A percentile compares a stretch with the other conserved stretches of the same genome.
Conservation (phyloP, 2,329 filamentous ascomycete genomes). For the Fusarium buxicola region DNA sequence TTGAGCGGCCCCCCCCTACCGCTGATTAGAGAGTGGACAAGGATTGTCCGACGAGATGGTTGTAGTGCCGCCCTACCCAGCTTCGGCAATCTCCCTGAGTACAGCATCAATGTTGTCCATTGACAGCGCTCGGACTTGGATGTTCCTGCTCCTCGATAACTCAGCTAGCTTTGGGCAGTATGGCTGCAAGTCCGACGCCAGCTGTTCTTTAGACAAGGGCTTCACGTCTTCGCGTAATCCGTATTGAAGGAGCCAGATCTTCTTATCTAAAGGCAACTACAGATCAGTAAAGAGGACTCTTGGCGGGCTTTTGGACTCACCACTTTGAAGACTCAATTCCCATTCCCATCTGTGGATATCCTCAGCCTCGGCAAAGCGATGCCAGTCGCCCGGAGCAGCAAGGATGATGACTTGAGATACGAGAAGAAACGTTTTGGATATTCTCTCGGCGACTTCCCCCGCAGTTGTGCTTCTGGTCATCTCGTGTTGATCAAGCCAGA, state of each 20-base stretch:
- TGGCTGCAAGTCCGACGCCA: background rate
- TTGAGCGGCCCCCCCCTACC: too few species aligned
- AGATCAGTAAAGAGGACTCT: background rate
- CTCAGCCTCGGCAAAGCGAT: slow-evolving; percentile 11
- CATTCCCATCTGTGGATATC: slow-evolving; percentile 31
- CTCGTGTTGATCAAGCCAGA: slow-evolving; percentile 28
- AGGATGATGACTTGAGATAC: slow-evolving; percentile 21
- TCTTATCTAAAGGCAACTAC: slow-evolving; percentile 4
- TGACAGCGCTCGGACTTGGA: slow-evolving; percentile 16
- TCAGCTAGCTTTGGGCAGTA: slow-evolving; percentile 14
- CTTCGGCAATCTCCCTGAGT: slow-evolving; percentile 18
- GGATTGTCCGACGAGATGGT: too few species aligned
- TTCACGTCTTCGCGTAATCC: background rate
- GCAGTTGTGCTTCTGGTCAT: slow-evolving; percentile 8
- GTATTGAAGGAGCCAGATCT: slow-evolving; percentile 24
- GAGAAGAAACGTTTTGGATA: background rate
- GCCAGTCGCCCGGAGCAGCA: slow-evolving; percentile 2
- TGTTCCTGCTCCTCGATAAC: slow-evolving; percentile 1
- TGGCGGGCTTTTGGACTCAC: background rate
- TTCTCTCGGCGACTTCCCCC: slow-evolving; percentile 6
- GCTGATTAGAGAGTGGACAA: too few species aligned
- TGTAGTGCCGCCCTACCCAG: background rate
- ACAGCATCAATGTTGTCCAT: slow-evolving; percentile 25
- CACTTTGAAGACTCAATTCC: slow-evolving; percentile 23
- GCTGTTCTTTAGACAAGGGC: slow-evolving; percentile 2